Evolutionary conservation across 1,284 basidiomycete genomes (phyloP), one percentile per base, ranked within the genome.

Genomic region (Phenoliferia sp.): DNA sequence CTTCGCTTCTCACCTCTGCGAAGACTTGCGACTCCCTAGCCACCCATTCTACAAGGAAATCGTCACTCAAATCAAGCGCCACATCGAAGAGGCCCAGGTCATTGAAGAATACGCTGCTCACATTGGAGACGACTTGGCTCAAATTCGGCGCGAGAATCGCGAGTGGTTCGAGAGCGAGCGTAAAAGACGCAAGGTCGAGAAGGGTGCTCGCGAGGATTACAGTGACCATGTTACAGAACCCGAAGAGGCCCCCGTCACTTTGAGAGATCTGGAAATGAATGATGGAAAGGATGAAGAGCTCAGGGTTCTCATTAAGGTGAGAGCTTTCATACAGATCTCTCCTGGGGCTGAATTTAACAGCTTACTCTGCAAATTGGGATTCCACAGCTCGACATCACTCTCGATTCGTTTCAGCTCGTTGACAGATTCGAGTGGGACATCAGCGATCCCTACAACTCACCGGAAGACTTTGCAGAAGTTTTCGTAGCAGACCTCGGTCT

Each of bases 341-440:
- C n/a, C n/a, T n/a, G n/a, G n/a, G n/a, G n/a, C n/a, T n/a, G n/a
- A n/a, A n/a, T n/a, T n/a, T n/a, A n/a, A n/a, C n/a, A 36, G 31
- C 56, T 59, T 31, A 60, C 35, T 2, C 5, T 4, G 9, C 29
- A 3, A 12, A n/a, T 26, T n/a, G 17, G 7, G 48, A 7, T 44
- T 63, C 58, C 73, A 5, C 73, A 94, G 90, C 85, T 99, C 69
- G 96, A 99, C 80, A 93, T 99, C 79, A 92, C 94, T 62, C 90
- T 94, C 63, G 94, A 94, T 35, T 88, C 88, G 26, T 88, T 94
- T 81, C 94, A 96, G 78, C 85, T 99, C 33, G 89, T 94, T 63
- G 96, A 99, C 80, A 91, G 94, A 76, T 96, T 99, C 77, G 96
- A 99, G 78, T 99, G 96, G 96, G 95, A 99, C 79, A 81, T 98